phyloP scores from a whole-genome alignment of 106 monocot species.

The Amphibolis antarctica region DNA sequence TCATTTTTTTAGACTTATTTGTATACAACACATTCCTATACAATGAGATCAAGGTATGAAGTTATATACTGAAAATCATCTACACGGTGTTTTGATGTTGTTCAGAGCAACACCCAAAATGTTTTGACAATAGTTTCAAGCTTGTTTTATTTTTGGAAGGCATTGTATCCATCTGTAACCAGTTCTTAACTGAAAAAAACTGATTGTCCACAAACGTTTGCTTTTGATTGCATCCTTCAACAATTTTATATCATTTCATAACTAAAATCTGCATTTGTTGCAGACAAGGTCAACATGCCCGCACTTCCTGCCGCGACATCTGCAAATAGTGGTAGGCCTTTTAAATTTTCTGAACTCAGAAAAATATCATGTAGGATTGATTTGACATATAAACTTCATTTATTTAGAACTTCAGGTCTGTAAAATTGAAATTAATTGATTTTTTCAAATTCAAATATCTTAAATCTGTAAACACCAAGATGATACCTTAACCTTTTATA shows the following conservation, averaged over 20 bases:
- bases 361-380: no score
- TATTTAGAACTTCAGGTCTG: no score
- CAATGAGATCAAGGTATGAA: no score
- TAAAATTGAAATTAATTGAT: no score
- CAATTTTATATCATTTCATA: not conserved
- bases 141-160: not conserved
- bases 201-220: not conserved
- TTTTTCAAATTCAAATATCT: no score
- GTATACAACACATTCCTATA: no score
- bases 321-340: conserved; percentile 40
- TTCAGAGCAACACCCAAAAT: not conserved
- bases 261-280: not conserved
- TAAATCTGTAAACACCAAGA: no score
- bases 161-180: not conserved
- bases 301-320: conserved; percentile 85
- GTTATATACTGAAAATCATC: no score
- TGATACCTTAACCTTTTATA: no score
- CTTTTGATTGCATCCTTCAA: not conserved
- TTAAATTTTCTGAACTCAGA: not conserved
- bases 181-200: not conserved
- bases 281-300: conserved; percentile 34
- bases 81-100: not conserved
- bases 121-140: not conserved
- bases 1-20: no score
- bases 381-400: no score